Conservation (phyloP, 371 early-diverging fungal species). For the Mucor ambiguus region DNA sequence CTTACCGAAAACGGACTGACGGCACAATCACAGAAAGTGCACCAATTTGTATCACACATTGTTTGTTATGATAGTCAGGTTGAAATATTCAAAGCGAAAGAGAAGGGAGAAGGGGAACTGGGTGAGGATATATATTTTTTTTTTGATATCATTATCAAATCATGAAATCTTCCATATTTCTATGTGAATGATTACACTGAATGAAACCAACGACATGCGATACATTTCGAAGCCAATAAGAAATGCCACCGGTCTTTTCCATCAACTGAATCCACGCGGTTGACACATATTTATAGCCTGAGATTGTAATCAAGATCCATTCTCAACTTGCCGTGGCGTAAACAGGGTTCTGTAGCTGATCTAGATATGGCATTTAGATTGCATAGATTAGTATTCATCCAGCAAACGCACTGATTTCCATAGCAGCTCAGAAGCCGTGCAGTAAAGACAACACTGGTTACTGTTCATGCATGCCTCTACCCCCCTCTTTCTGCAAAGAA, state of each 20-base stretch:
- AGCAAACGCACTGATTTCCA: neutral
- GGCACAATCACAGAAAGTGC: slow-evolving; percentile 27
- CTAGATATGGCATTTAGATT: neutral
- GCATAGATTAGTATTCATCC: neutral
- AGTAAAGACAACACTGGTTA: neutral
- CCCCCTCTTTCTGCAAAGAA: neutral
- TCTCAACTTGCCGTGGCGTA: neutral
- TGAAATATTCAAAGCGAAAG: neutral
- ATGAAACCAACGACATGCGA: slow-evolving; percentile 1
- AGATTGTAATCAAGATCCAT: neutral
- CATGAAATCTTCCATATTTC: neutral
- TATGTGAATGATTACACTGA: neutral
- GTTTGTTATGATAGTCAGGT: neutral
- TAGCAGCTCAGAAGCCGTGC: neutral
- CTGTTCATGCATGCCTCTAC: neutral
- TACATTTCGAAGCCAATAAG: neutral
- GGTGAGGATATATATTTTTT: neutral
- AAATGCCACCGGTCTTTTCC: neutral
- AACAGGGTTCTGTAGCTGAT: neutral
- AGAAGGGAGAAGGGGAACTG: neutral
- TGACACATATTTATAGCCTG: neutral
- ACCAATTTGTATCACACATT: slow-evolving; percentile 31
- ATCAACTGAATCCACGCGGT: neutral
- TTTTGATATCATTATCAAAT: neutral
- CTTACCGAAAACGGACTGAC: slow-evolving; percentile 21